Evolutionary conservation across 2,329 filamentous ascomycete genomes (phyloP).

Genomic region (Neonectria sp.): DNA sequence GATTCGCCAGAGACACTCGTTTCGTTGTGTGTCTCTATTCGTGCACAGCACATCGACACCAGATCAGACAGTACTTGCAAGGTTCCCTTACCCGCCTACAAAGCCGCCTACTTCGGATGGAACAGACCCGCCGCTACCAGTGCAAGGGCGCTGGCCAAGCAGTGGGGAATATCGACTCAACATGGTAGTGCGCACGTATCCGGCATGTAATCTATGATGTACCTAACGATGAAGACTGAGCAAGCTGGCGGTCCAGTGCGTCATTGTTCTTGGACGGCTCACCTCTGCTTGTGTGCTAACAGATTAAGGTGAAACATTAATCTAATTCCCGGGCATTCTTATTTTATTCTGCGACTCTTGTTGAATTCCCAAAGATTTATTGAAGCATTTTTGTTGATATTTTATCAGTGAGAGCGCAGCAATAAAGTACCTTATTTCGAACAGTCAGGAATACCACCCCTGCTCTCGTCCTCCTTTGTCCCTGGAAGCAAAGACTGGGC

Average conservation of each 20-base stretch:
- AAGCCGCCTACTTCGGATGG: background rate
- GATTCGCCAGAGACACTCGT: slow-evolving; percentile 1
- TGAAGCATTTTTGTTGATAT: too few species aligned
- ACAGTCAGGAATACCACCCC: background rate
- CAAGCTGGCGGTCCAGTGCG: background rate
- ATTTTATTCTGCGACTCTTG: background rate
- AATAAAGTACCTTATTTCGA: too few species aligned
- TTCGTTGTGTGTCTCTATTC: background rate
- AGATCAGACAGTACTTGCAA: background rate
- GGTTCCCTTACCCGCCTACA: background rate
- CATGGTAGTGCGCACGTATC: background rate
- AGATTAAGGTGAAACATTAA: background rate
- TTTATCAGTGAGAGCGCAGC: too few species aligned
- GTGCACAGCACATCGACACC: background rate
- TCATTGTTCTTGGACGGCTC: background rate
- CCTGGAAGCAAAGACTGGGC: background rate
- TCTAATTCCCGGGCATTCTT: background rate
- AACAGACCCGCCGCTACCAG: background rate
- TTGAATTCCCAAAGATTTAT: too few species aligned
- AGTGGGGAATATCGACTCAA: slow-evolving; percentile 1
- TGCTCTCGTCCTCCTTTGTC: background rate
- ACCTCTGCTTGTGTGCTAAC: background rate
- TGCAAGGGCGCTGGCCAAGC: background rate
- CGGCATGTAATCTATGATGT: background rate
- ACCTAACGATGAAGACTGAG: background rate